Evolutionary conservation across 2,329 filamentous ascomycete genomes (phyloP).

Genomic region (Diplodia scrobiculata): DNA sequence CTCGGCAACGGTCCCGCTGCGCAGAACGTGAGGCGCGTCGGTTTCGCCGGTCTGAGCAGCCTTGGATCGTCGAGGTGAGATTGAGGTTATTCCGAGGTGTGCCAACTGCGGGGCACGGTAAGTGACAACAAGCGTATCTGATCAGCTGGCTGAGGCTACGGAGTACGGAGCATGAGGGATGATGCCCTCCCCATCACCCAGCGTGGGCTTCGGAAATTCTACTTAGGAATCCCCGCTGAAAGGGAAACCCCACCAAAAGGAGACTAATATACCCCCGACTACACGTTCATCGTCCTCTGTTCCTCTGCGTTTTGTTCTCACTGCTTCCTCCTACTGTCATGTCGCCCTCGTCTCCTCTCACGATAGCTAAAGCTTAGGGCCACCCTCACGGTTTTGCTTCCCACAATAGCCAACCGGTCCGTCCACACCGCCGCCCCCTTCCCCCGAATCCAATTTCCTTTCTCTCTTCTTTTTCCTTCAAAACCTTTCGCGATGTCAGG

Average conservation of each 20-base stretch:
- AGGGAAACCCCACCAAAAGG: background rate
- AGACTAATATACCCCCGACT: slow-evolving; percentile 22
- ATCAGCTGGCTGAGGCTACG: background rate
- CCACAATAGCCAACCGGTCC: background rate
- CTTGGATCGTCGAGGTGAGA: slow-evolving; percentile 22
- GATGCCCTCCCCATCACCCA: background rate
- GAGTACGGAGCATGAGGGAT: background rate
- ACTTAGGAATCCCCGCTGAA: background rate
- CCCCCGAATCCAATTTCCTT: slow-evolving; percentile 12
- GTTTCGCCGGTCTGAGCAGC: slow-evolving; percentile 27
- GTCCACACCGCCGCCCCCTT: background rate
- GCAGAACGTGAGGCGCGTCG: slow-evolving; percentile 23
- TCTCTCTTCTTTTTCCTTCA: slow-evolving; percentile 15
- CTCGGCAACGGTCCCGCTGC: background rate
- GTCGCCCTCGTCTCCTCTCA: too few relatives aligned
- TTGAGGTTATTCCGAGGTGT: background rate
- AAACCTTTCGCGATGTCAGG: slow-evolving; percentile 50
- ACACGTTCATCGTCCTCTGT: background rate
- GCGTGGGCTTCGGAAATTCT: too few relatives aligned
- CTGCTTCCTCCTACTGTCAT: background rate
- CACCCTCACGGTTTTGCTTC: background rate
- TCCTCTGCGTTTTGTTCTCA: background rate
- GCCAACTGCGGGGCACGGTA: background rate
- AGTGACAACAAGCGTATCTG: slow-evolving; percentile 1
- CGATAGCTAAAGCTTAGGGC: background rate